Evolutionary conservation across 345 rosid species (phyloP).

Genomic region (Populus alba): DNA sequence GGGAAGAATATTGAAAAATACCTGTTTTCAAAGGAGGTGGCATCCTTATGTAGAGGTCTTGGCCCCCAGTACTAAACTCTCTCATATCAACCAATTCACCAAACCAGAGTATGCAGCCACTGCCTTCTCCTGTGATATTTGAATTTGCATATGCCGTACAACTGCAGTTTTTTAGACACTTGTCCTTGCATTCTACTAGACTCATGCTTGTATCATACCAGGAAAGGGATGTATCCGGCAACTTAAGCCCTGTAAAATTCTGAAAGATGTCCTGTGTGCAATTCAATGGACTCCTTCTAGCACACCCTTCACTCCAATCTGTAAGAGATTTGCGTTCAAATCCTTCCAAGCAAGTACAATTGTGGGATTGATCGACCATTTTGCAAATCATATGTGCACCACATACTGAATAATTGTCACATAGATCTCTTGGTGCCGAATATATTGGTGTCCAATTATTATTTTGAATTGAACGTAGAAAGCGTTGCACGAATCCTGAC

Average conservation of each 20-base stretch:
- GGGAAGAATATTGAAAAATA: not conserved
- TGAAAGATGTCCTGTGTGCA: not conserved
- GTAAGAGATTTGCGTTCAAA: not conserved
- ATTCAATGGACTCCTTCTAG: not conserved
- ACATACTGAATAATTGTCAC: conserved; percentile 19
- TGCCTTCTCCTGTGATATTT: conserved; percentile 4
- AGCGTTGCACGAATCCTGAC: conserved; percentile 10
- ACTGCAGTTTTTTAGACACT: not conserved
- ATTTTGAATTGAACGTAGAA: not conserved
- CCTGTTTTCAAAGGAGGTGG: not conserved
- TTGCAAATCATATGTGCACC: conserved; percentile 18
- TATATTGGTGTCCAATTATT: not conserved
- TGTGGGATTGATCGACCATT: not conserved
- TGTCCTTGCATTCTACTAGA: not conserved
- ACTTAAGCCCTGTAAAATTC: not conserved
- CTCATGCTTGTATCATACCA: conserved; percentile 4
- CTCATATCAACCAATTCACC: conserved; percentile 11
- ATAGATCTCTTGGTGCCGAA: conserved; percentile 3
- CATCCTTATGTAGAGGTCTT: conserved; percentile 13
- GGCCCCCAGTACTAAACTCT: not conserved
- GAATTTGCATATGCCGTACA: conserved; percentile 9
- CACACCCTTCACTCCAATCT: conserved; percentile 13
- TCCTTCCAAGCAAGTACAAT: conserved; percentile 17
- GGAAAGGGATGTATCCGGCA: not conserved
- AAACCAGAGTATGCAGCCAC: conserved; percentile 19